Conservation (phyloP, 164 flowering plant genomes). For the Warburgia ugandensis region DNA sequence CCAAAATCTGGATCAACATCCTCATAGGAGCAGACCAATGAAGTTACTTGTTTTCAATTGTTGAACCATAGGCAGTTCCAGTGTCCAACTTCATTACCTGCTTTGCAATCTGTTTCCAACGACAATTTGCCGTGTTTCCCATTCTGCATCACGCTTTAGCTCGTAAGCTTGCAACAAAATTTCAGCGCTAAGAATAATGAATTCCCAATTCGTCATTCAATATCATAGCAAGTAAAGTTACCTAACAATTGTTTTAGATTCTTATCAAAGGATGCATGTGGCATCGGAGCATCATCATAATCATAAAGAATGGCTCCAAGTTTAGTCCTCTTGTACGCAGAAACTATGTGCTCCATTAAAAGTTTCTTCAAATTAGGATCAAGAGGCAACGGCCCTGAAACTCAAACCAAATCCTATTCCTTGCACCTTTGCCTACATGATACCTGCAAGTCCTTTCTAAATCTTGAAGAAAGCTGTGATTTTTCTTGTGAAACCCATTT, state of each 20-base stretch:
- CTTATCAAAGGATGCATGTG: constrained; percentile 56
- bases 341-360: constrained; percentile 56
- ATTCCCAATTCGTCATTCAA: no score
- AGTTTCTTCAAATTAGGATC: constrained; percentile 67
- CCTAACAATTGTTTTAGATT: constrained; percentile 50
- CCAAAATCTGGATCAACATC: constrained; percentile 81
- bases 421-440: constrained; percentile 45
- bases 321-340: constrained; percentile 57
- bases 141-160: constrained; percentile 42
- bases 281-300: constrained; percentile 75
- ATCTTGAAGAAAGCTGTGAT: constrained; percentile 63
- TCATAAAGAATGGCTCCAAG: constrained; percentile 61
- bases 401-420: constrained; percentile 72
- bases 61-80: constrained; percentile 74
- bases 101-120: constrained; percentile 67
- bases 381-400: constrained; percentile 62
- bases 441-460: constrained; percentile 58
- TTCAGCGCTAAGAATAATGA: neutral
- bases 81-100: constrained; percentile 69
- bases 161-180: neutral
- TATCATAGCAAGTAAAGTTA: constrained; percentile 6
- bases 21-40: constrained; percentile 56
- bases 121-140: constrained; percentile 55
- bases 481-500: no score
- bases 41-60: constrained; percentile 60